Percentiles rank a stretch among this genome's conserved stretches.
phyloP scores from a whole-genome alignment of 331 rosid species.

The Rhamnella rubrinervis region DNA sequence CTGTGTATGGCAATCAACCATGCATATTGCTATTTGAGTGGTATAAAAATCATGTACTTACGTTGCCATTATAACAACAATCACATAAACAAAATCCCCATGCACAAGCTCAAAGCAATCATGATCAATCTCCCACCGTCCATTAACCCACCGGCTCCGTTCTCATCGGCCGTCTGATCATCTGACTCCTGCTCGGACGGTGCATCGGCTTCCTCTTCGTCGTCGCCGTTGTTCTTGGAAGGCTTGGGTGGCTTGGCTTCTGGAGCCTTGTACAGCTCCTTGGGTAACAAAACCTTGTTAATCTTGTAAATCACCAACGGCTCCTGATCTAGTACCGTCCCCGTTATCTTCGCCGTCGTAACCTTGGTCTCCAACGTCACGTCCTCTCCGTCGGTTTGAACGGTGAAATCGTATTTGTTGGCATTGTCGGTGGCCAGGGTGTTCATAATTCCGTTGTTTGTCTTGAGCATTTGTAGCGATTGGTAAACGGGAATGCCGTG shows the following conservation, averaged over 20 bases:
- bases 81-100: slow-evolving; percentile 51
- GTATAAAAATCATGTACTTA: background rate
- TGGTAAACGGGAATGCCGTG: slow-evolving; percentile 81
- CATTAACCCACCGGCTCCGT: slow-evolving; percentile 35
- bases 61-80: background rate
- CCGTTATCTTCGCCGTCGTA: slow-evolving; percentile 51
- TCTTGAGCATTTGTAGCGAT: slow-evolving; percentile 65
- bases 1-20: no score
- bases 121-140: slow-evolving; percentile 38
- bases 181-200: slow-evolving; percentile 42
- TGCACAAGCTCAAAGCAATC: slow-evolving; percentile 45
- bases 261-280: slow-evolving; percentile 59
- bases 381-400: slow-evolving; percentile 75
- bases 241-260: slow-evolving; percentile 44
- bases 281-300: slow-evolving; percentile 66
- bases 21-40: no score
- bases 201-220: slow-evolving; percentile 23
- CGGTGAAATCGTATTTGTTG: slow-evolving; percentile 74
- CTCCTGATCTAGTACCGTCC: slow-evolving; percentile 78
- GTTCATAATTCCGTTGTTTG: slow-evolving; percentile 72
- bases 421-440: slow-evolving; percentile 78
- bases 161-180: slow-evolving; percentile 52
- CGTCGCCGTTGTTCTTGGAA: slow-evolving; percentile 28
- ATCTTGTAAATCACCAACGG: slow-evolving; percentile 77
- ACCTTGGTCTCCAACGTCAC: slow-evolving; percentile 64